phyloP scores from a whole-genome alignment of 495 filamentous ascomycete genomes.

The Aspergillus coremiiformis region DNA sequence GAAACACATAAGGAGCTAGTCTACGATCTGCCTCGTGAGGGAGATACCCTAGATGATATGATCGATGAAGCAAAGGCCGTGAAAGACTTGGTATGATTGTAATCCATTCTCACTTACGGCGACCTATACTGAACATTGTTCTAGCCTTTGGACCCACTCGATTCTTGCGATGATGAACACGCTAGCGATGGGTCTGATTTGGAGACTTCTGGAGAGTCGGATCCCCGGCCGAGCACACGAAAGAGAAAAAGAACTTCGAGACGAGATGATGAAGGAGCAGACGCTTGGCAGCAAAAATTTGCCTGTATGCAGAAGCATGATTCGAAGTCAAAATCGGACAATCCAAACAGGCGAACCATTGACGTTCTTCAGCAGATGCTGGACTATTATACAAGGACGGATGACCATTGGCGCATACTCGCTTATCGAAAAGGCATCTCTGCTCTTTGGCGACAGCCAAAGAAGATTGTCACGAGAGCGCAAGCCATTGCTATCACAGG shows the following conservation, averaged over 20 bases:
- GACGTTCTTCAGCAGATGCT: constrained; percentile 74
- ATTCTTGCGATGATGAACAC: constrained; percentile 21
- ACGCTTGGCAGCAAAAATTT: constrained; percentile 48
- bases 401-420: constrained; percentile 71
- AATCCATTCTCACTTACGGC: not conserved
- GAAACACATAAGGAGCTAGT: not conserved
- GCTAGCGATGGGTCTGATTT: constrained; percentile 15
- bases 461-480: constrained; percentile 57
- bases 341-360: constrained; percentile 70
- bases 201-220: constrained; percentile 13
- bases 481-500: constrained; percentile 62
- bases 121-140: not conserved
- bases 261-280: not conserved
- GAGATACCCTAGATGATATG: constrained; percentile 49
- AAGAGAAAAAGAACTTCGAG: constrained; percentile 19
- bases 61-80: constrained; percentile 50
- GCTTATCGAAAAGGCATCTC: constrained; percentile 78
- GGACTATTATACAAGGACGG: constrained; percentile 65
- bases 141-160: constrained; percentile 38
- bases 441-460: constrained; percentile 59
- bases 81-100: constrained; percentile 44
- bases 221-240: constrained; percentile 23
- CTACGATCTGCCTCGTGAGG: constrained; percentile 8
- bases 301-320: constrained; percentile 62
- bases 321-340: constrained; percentile 25